Base-by-base conservation (phyloP, 306 rosid species). In the Trichosanthes truncata region DNA sequence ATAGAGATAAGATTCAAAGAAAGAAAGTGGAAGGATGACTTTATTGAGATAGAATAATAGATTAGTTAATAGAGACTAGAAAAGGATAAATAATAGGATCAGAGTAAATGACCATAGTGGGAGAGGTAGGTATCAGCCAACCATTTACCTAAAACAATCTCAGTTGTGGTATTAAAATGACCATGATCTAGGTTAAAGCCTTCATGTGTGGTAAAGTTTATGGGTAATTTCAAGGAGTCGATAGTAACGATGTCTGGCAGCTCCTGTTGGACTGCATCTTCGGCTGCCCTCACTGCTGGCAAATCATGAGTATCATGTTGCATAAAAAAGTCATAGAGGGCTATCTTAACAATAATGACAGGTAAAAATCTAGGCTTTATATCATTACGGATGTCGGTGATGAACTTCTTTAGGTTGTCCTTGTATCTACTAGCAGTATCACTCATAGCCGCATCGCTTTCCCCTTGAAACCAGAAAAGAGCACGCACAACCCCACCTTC, bases 61-160 rank as follows among this genome's bases (percentile, higher is more conserved):
- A 56, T 40, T 6, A 40, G 1, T 56, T 53, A 21, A 4, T 6
- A 56, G 13, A 21, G 7, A 13, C 6, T 57, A 59, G 48, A 20
- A 8, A 35, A 3, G 0, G 40, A 66, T 0, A 35, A 0, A 35
- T 7, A 18, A 66, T 36, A 18, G 0, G 0, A 35, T 36, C 18
- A 66, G 7, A 66, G 26, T 20, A 72, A 21, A 4, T 72, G n/a
- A 7, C 56, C 55, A 72, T 9, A 45, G 4, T 41, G 5, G 13
- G 77, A 72, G 77, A 72, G 77, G 38, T 72, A 72, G 56, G 77
- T 46, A 10, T 72, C 57, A n/a, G 38, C 56, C 56, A 72, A 31
- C 77, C 55, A 41, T 71, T 40, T 43, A 4, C 55, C 55, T 8
- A 71, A n/a, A 4, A 4, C 20, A 20, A 71, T 25, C 26, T 71